Evolutionary conservation across 169 alveolate genomes (phyloP), one percentile per base, ranked within the genome.

Genomic region (Cryptosporidium ryanae): DNA sequence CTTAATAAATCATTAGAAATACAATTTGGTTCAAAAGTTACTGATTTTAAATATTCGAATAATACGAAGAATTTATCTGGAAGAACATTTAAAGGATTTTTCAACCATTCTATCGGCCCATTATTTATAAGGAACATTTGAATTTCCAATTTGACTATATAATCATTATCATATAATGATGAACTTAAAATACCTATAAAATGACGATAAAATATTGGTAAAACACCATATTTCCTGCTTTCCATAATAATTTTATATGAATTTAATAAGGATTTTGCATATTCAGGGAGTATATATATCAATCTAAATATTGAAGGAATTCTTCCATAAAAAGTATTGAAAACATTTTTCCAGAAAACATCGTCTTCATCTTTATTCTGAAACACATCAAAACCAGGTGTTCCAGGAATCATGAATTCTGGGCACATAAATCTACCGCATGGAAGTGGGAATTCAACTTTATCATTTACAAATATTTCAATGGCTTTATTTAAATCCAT

Each of bases 71-170:
- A 70, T 25, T 70, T 70, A 23, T 21, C 23, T 52, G 84, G 84
- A 1, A 70, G 34, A 52, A 3, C 23, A 12, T 49, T 34, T 25
- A 65, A 27, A n/a, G 61, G 68, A n/a, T 70, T 70, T 31, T 50
- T 64, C 27, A 70, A n/a, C 84, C 84, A 70, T 70, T 70, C 84
- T 27, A 70, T 50, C 31, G 68, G 66, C 8, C 84, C 84, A 52
- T 70, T 70, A 54, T 70, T 70, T 50, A 70, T 27, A n/a, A 70
- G n/a, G 52, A 48, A 70, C 84, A 70, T 70, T 70, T 70, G 84
- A 64, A 70, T 70, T 32, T 70, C 84, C 43, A 70, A 54, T 49
- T 70, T 70, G 13, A 70, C 34, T 13, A 70, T 70, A 23, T 70
- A 70, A 27, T 70, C 68, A 13, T 70, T 70, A 31, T 70, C 66